Percentiles rank a stretch among this genome's conserved stretches.
Conservation (phyloP, 352 stramenopile species). For the Pythium rishiriense region DNA sequence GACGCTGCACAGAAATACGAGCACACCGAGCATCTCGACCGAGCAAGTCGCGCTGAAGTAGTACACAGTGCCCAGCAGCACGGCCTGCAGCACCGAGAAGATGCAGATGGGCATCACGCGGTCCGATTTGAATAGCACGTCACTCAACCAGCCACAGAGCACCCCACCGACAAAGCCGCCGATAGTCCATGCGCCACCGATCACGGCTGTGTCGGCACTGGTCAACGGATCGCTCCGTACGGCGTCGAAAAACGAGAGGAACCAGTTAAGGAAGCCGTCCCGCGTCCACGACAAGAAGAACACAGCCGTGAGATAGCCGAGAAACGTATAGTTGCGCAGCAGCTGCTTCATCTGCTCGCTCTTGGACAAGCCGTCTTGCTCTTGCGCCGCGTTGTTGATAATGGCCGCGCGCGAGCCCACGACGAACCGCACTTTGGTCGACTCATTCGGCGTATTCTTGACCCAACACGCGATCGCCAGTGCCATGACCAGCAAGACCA, state of each 20-base stretch:
- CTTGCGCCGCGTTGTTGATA: slow-evolving; percentile 4
- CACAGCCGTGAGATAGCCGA: slow-evolving; percentile 65
- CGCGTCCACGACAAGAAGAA: slow-evolving; percentile 74
- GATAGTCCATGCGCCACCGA: slow-evolving; percentile 75
- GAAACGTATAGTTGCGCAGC: slow-evolving; percentile 59
- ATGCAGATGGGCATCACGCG: slow-evolving; percentile 73
- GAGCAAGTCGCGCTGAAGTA: slow-evolving; percentile 54
- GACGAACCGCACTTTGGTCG: slow-evolving; percentile 31
- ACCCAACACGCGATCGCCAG: slow-evolving; percentile 52
- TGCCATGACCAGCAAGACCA: slow-evolving; percentile 54
- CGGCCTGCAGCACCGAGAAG: slow-evolving; percentile 61
- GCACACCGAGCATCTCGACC: slow-evolving; percentile 42
- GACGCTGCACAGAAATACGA: slow-evolving; percentile 69
- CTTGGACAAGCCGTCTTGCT: slow-evolving; percentile 28
- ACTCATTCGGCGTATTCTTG: slow-evolving; percentile 57
- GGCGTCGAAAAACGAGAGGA: slow-evolving; percentile 75
- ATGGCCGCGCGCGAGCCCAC: slow-evolving; percentile 11
- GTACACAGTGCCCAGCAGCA: slow-evolving; percentile 60
- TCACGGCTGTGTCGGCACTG: slow-evolving; percentile 53
- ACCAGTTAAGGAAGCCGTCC: slow-evolving; percentile 78
- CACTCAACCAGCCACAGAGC: slow-evolving; percentile 71
- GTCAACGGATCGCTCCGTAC: slow-evolving; percentile 46
- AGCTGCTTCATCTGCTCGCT: slow-evolving; percentile 56
- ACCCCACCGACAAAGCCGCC: slow-evolving; percentile 71
- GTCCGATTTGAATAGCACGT: slow-evolving; percentile 66